Evolutionary conservation across 2,329 filamentous ascomycete species (phyloP), one percentile per base, ranked within the genome.

Genomic region (Teratosphaeria epicoccoides): DNA sequence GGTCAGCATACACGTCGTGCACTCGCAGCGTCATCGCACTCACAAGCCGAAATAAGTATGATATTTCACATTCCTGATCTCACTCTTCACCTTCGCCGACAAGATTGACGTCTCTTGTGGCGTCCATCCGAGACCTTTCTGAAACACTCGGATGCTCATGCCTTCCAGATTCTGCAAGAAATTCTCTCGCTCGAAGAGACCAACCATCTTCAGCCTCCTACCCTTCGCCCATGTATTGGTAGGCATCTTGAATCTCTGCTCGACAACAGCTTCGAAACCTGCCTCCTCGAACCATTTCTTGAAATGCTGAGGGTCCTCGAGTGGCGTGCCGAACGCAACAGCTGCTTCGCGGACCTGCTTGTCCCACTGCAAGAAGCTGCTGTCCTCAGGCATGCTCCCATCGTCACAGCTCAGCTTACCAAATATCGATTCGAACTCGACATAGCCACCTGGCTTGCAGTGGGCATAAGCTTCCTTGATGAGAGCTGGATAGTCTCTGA

Each of bases 181-280:
- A 14, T 70, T 65, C 59, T 59, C 64, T 23, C 56, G 50, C 11
- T 48, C 29, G 20, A 48, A 48, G 6, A 48, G 24, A 14, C 71
- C 70, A 40, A 70, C 63, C 49, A 71, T 66, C 57, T 73, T 73
- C 47, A 68, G 51, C 47, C 59, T 63, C 26, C 60, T 55, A 51
- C 71, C 69, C 6, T 57, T 63, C 29, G 64, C 63, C 72, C 72
- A 75, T 9, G 66, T 63, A 2, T 70, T 70, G 14, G 74, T 61
- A 0, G 73, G 71, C 64, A 70, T 68, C 49, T 70, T 70, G 57
- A 66, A 72, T 29, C 59, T 59, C 51, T 60, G 60, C 58, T 73
- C 70, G 9, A 69, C 65, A 1, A 77, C 68, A 54, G 75, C 69
- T 4, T 68, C 68, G 56, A 76, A 77, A 2, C 75, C 74, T 59